Evolutionary conservation across 2,329 filamentous ascomycete species (phyloP), one percentile per base, ranked within the genome.

Genomic region (Huntiella bhutanensis): DNA sequence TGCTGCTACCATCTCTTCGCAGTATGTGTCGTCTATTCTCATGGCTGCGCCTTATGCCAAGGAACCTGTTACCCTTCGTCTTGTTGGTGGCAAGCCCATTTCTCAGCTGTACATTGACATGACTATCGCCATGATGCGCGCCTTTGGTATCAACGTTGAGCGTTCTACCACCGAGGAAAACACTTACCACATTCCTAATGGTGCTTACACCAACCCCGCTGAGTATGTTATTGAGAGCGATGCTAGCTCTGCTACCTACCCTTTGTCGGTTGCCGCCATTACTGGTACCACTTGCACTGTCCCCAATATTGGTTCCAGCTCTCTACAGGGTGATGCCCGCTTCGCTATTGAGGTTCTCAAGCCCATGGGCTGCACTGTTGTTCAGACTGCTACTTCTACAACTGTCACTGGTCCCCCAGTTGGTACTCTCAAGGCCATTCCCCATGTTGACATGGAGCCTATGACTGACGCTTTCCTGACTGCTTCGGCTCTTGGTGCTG

Each of bases 391-490:
- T 46, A 77, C 71, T 13, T 92, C 87, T 1, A 98, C 91, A 1
- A 96, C 87, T 0, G 91, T 98, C 6, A 93, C 81, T 6, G 91
- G 91, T 1, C 91, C 91, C n/a, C 63, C 73, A 2, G 62, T 70
- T 47, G 88, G 91, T 8, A 63, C 71, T 12, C 65, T 98, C 35
- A 77, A 77, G 54, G 80, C 83, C 1, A 66, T 98, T 10, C 65
- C 77, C 13, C 80, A 88, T 49, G 77, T 98, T 22, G 87, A 98
- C 57, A 98, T 98, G 91, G 91, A 96, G 60, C 82, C 88, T 1
- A 98, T 98, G 91, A 98, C 91, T 0, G 91, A 98, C 62, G 91
- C 91, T 42, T 98, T 98, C 68, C 70, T 98, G 45, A 95, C 87
- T 4, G 91, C 91, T 13, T 92, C 86, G 1, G 86, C 94, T 4